Base-by-base conservation (phyloP, 2,329 filamentous ascomycete genomes). In the Trichoderma breve region DNA sequence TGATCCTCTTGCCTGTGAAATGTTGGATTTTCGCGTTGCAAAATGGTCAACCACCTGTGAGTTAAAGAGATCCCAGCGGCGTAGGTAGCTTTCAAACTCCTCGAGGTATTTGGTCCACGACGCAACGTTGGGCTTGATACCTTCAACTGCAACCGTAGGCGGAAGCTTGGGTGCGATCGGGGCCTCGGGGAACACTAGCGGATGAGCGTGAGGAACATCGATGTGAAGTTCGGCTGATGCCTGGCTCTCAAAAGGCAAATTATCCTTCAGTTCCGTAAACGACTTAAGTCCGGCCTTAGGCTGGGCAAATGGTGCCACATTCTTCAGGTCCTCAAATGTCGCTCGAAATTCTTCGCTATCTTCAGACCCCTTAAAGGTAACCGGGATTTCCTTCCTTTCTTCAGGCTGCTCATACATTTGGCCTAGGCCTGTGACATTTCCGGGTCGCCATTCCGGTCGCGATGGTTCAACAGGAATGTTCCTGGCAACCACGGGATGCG, bases 381-480 rank as follows among this genome's bases (percentile, higher is more conserved):
- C 77, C 39, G 79, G 80, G 65, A 79, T 76, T 72, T 76, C 79
- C 6, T 66, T 60, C 34, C 74, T 68, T 39, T 74, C 64, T 7
- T 73, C 73, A 15, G 74, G 70, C 24, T 73, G 73, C 26, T 71
- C 53, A 26, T 74, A 72, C 18, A 76, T 73, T 11, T 72, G 72
- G 11, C 77, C 78, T 6, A 75, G 66, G 1, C 73, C 73, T 3
- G 79, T 77, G 4, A 82, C 79, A 70, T 88, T 81, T 4, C 87
- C 87, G 3, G 87, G 82, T 60, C 88, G 82, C 88, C 88, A 90
- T 72, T 90, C 88, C 5, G 86, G 86, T 53, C 88, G 83, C 3
- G 87, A 85, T 0, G 88, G 88, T 75, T 90, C 88, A 14, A 89
- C 86, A 1, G 84, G 84, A 47, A 90, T 89, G 47, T 86, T 88